phyloP scores from a whole-genome alignment of 106 monocot species.

The Dendrobium chrysotoxum region DNA sequence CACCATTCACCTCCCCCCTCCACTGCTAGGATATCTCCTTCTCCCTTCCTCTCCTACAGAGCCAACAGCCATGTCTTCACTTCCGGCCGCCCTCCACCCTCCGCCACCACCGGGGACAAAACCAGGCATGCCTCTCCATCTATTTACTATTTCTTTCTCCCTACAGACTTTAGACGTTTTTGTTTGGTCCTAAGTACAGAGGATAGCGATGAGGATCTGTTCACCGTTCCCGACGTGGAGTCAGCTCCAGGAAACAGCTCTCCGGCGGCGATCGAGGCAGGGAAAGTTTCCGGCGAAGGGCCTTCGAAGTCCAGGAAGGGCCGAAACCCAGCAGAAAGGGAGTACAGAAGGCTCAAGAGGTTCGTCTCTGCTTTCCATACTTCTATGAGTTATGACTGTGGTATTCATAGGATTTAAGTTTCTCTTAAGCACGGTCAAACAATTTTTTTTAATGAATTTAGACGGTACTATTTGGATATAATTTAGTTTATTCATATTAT shows the following conservation, averaged over 20 bases:
- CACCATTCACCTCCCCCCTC: background rate
- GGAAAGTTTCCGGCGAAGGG: background rate
- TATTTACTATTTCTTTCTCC: background rate
- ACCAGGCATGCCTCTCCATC: background rate
- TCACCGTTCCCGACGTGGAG: constrained; percentile 7
- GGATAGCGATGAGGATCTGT: constrained; percentile 4
- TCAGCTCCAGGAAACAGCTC: background rate
- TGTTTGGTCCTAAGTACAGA: background rate
- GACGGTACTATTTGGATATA: too few species aligned
- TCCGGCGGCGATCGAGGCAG: background rate
- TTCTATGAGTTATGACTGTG: background rate
- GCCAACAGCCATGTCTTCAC: background rate
- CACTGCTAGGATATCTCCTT: background rate
- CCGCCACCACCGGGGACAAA: background rate
- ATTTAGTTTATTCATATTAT: too few species aligned
- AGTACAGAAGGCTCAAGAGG: constrained; percentile 1
- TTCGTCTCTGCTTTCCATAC: background rate
- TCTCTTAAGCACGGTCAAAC: too few species aligned
- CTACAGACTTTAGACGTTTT: background rate
- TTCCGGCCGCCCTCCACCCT: background rate
- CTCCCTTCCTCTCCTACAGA: background rate
- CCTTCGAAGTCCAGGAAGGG: background rate
- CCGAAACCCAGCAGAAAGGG: background rate
- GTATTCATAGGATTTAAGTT: background rate
- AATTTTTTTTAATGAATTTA: too few species aligned